Percentiles rank a stretch among this genome's conserved stretches.
Conservation (phyloP, 495 filamentous ascomycete genomes). For the Staphylotrichum tortipilum region DNA sequence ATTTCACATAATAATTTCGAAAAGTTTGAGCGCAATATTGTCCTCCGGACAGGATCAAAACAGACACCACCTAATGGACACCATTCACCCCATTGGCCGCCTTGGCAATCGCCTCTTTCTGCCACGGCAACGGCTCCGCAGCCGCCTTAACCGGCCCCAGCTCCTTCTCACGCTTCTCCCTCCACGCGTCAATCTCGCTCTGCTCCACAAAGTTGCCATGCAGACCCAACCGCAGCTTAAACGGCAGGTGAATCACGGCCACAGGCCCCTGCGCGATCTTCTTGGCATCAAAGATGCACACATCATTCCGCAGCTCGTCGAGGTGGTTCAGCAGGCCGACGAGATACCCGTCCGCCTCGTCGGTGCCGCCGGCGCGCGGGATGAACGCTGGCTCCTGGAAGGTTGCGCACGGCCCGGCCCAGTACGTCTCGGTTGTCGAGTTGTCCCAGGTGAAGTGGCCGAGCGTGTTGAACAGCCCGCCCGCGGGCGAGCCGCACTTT, state of each 20-base stretch:
- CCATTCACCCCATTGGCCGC: too few species aligned
- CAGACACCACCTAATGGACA: too few species aligned
- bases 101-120: conserved; percentile 10
- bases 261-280: conserved; percentile 35
- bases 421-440: conserved; percentile 32
- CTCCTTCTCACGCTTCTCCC: conserved; percentile 26
- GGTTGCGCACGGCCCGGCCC: conserved; percentile 38
- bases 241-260: conserved; percentile 37
- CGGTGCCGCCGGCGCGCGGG: conserved; percentile 28
- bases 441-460: conserved; percentile 34
- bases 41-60: too few species aligned
- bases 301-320: conserved; percentile 40
- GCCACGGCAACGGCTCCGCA: conserved; percentile 35
- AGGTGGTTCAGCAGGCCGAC: conserved; percentile 47
- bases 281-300: conserved; percentile 43
- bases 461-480: conserved; percentile 39
- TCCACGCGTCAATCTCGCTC: conserved; percentile 36
- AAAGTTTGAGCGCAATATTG: too few species aligned
- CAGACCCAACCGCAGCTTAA: conserved; percentile 36
- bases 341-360: conserved; percentile 49
- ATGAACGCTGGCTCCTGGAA: conserved; percentile 54
- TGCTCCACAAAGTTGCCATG: conserved; percentile 43
- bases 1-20: too few species aligned
- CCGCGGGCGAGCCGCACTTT: conserved; percentile 36
- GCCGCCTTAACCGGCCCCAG: conserved; percentile 35